Conservation (phyloP, 1,284 basidiomycete species). For the Ceratobasidium sp. region DNA sequence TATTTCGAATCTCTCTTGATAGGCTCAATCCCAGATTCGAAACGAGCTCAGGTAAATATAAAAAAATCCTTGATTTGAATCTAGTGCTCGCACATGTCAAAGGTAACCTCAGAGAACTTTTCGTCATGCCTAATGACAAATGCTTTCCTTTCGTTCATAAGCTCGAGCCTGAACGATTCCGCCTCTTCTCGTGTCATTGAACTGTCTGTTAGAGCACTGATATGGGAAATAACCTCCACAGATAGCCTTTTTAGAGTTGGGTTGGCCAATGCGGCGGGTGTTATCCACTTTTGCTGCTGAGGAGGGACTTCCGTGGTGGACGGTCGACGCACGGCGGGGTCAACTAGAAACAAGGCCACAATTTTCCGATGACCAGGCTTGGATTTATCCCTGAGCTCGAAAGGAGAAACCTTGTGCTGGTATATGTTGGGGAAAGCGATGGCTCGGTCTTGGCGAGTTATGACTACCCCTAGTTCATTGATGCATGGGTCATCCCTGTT, state of each 20-base stretch:
- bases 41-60: no score
- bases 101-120: neutral
- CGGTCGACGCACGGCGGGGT: constrained; percentile 55
- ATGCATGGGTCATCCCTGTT: constrained; percentile 2
- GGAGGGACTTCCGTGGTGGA: constrained; percentile 56
- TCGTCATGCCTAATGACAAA: neutral
- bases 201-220: constrained; percentile 42
- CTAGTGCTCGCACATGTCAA: constrained; percentile 16
- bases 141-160: constrained; percentile 50
- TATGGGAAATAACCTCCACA: constrained; percentile 44
- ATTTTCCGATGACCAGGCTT: constrained; percentile 60
- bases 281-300: constrained; percentile 54
- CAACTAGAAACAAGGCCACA: constrained; percentile 59
- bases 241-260: constrained; percentile 43
- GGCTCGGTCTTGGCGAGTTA: constrained; percentile 52
- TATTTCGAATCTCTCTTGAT: no score
- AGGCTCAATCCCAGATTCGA: no score
- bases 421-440: constrained; percentile 58
- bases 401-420: constrained; percentile 56
- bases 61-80: constrained; percentile 40
- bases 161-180: constrained; percentile 45
- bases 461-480: constrained; percentile 49
- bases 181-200: constrained; percentile 48
- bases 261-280: constrained; percentile 40
- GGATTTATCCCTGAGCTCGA: constrained; percentile 54